Evolutionary conservation across 345 rosid species (phyloP).

Genomic region (Gossypium herbaceum): DNA sequence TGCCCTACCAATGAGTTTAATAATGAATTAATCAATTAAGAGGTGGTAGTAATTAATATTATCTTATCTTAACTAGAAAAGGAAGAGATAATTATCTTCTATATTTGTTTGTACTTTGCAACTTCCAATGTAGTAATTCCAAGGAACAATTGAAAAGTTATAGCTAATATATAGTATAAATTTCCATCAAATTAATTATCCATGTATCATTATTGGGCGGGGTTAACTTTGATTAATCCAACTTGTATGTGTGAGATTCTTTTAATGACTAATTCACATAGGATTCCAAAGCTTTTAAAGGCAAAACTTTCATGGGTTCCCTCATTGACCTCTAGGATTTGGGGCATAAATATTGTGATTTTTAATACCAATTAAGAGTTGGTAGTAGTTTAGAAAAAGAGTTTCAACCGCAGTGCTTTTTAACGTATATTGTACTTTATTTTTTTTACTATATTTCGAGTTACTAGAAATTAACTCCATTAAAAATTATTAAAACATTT

Average conservation of each 20-base stretch:
- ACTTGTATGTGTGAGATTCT: background rate
- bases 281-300: constrained; percentile 52
- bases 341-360: constrained; percentile 1
- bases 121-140: background rate
- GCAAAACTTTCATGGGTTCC: constrained; percentile 39
- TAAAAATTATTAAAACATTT: too few species aligned
- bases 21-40: background rate
- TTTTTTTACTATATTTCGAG: too few species aligned
- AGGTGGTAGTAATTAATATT: background rate
- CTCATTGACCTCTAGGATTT: constrained; percentile 46
- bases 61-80: constrained; percentile 7
- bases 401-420: too few species aligned
- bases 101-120: constrained; percentile 4
- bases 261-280: constrained; percentile 33
- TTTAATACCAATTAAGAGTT: too few species aligned
- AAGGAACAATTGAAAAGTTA: background rate
- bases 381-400: too few species aligned
- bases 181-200: background rate
- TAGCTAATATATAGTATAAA: background rate
- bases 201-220: background rate
- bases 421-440: too few species aligned
- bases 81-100: background rate
- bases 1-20: background rate
- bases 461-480: too few species aligned
- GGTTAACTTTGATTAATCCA: constrained; percentile 1